Evolutionary conservation across 2,329 filamentous ascomycete species (phyloP).

Genomic region (Ascosphaera acerosa): DNA sequence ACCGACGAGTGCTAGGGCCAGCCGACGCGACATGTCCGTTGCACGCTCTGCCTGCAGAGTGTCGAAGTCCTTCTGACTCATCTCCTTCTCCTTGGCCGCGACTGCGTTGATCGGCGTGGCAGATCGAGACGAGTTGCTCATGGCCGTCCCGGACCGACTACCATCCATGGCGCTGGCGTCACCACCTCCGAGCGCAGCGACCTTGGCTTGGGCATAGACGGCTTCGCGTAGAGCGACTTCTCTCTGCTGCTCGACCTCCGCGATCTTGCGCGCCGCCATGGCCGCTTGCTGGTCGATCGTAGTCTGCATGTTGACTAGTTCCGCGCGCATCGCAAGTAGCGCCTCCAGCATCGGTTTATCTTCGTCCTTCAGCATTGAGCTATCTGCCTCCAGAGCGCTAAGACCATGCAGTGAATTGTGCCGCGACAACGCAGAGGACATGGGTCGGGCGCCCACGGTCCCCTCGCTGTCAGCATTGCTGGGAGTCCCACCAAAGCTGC

Average conservation of each 20-base stretch:
- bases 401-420: background rate
- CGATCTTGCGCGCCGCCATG: constrained; percentile 65
- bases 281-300: constrained; percentile 75
- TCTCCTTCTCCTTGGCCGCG: constrained; percentile 30
- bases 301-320: constrained; percentile 68
- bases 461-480: constrained; percentile 17
- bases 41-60: constrained; percentile 33
- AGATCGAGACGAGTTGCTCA: constrained; percentile 17
- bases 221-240: constrained; percentile 89
- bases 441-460: constrained; percentile 1
- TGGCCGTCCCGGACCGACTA: constrained; percentile 35
- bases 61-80: constrained; percentile 32
- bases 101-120: constrained; percentile 6
- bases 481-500: constrained; percentile 16
- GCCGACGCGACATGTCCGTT: constrained; percentile 51
- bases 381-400: constrained; percentile 25
- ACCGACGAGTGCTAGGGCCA: constrained; percentile 54
- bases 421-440: constrained; percentile 29
- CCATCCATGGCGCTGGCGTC: constrained; percentile 14
- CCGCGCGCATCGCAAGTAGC: constrained; percentile 68
- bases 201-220: constrained; percentile 77
- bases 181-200: constrained; percentile 47
- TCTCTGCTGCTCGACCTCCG: constrained; percentile 80
- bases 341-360: constrained; percentile 84
- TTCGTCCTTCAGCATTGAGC: constrained; percentile 53